Evolutionary conservation across 192 early-diverging fungal species (phyloP), one percentile per base, ranked within the genome.

Genomic region (Phlyctochytrium planicorne): DNA sequence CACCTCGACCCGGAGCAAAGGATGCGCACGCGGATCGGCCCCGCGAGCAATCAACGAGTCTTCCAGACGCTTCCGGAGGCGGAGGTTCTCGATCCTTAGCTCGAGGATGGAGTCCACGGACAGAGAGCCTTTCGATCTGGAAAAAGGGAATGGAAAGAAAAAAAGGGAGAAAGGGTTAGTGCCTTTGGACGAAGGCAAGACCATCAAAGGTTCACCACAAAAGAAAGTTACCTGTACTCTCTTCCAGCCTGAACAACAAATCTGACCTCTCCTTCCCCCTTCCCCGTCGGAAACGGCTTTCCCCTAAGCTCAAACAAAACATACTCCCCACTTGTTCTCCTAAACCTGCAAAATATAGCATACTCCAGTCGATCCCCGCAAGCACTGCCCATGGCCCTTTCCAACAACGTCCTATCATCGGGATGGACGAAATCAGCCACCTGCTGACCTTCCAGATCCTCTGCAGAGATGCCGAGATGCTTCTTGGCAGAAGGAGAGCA

Each of bases 41-140:
- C 69, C 70, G 14, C 61, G 36, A n/a, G 52, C 60, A 0, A 67
- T 62, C 52, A 78, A 27, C 23, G 56, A 57, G 0, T 27, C 34
- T 30, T 75, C 73, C 32, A 75, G 62, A 36, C 62, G 67, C 35
- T 66, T 53, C 30, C 74, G 59, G 20, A 79, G 57, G 56, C 70
- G 65, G 2, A 79, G 34, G 33, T 76, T 79, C 35, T 76, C 71
- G 31, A 79, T 73, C 25, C 70, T 69, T 17, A 66, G 64, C 40
- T 79, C 78, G 20, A 79, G 35, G 32, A 79, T 62, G 34, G 61
- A 68, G 68, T 79, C 78, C 12, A 79, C 55, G 24, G 71, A 30
- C 35, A 63, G 30, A 30, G 74, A 52, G 6, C 70, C 70, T 60
- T 76, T 75, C 4, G 74, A 76, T 23, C 64, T 53, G 63, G 68